phyloP scores from a whole-genome alignment of 1,139 yeast genomes.

The Diutina sp. region DNA sequence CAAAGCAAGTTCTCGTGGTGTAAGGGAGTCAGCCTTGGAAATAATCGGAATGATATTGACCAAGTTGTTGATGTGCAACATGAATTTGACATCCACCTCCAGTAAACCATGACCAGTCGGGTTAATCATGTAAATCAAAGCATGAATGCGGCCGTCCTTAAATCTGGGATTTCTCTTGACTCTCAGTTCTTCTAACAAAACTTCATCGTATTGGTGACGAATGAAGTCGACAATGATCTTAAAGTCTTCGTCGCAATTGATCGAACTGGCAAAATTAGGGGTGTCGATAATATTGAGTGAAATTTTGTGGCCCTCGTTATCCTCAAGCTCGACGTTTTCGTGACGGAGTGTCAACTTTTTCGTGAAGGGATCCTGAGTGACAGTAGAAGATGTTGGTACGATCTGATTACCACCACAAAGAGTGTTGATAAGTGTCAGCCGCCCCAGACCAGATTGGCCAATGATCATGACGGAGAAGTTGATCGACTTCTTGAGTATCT shows the following conservation, averaged over 20 bases:
- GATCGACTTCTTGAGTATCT: slow-evolving; percentile 42
- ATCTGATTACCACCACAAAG: slow-evolving; percentile 67
- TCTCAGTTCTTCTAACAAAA: slow-evolving; percentile 8
- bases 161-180: slow-evolving; percentile 12
- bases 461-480: slow-evolving; percentile 44
- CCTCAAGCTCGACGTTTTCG: slow-evolving; percentile 38
- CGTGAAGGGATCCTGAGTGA: slow-evolving; percentile 27
- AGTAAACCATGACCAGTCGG: slow-evolving; percentile 10
- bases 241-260: slow-evolving; percentile 14
- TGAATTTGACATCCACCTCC: slow-evolving; percentile 30
- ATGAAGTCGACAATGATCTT: slow-evolving; percentile 9
- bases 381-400: slow-evolving; percentile 18
- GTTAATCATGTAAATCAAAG: slow-evolving; percentile 8
- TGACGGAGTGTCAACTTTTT: slow-evolving; percentile 33
- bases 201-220: slow-evolving; percentile 9
- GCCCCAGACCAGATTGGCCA: slow-evolving; percentile 51
- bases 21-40: slow-evolving; percentile 44
- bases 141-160: slow-evolving; percentile 9
- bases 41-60: slow-evolving; percentile 49
- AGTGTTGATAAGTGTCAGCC: slow-evolving; percentile 50
- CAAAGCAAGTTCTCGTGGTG: slow-evolving; percentile 28
- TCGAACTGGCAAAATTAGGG: slow-evolving; percentile 70
- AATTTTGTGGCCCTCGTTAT: slow-evolving; percentile 38
- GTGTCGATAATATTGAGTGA: slow-evolving; percentile 25
- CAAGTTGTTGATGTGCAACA: slow-evolving; percentile 35